Conservation (phyloP, 2,329 filamentous ascomycete genomes). For the Dothistroma pini region DNA sequence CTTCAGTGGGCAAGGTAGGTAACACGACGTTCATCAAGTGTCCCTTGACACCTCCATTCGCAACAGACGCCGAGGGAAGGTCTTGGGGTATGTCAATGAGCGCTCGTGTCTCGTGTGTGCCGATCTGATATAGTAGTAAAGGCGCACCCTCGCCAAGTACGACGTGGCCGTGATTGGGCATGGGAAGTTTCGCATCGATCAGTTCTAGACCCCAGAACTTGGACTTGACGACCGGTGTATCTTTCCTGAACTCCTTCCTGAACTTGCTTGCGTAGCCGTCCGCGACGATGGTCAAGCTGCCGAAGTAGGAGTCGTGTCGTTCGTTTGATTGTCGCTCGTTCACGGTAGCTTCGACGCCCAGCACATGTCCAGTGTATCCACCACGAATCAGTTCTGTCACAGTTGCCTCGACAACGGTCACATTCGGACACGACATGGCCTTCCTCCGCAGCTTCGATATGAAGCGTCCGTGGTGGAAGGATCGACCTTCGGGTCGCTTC, state of each 20-base stretch:
- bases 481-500: constrained; percentile 65
- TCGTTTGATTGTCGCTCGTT: constrained; percentile 53
- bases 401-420: constrained; percentile 87
- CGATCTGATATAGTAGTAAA: constrained; percentile 93
- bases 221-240: constrained; percentile 67
- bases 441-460: constrained; percentile 75
- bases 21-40: constrained; percentile 79
- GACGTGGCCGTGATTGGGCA: constrained; percentile 77
- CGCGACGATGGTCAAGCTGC: constrained; percentile 78
- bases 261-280: constrained; percentile 94
- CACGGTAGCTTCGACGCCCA: constrained; percentile 77
- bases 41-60: constrained; percentile 76
- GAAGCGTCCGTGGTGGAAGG: constrained; percentile 94
- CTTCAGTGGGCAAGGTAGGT: constrained; percentile 67
- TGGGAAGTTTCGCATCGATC: constrained; percentile 77
- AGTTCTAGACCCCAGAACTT: constrained; percentile 95
- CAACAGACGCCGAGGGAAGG: constrained; percentile 66
- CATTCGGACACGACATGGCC: constrained; percentile 71
- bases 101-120: constrained; percentile 85
- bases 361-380: constrained; percentile 64
- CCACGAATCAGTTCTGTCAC: constrained; percentile 72
- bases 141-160: constrained; percentile 74
- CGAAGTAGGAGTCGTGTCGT: constrained; percentile 73
- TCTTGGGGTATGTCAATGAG: constrained; percentile 83
- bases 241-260: constrained; percentile 70